A percentile compares a stretch with the other conserved stretches of the same genome.
phyloP scores from a whole-genome alignment of 192 early-diverging fungal genomes.

The Rhizophagus sp. region DNA sequence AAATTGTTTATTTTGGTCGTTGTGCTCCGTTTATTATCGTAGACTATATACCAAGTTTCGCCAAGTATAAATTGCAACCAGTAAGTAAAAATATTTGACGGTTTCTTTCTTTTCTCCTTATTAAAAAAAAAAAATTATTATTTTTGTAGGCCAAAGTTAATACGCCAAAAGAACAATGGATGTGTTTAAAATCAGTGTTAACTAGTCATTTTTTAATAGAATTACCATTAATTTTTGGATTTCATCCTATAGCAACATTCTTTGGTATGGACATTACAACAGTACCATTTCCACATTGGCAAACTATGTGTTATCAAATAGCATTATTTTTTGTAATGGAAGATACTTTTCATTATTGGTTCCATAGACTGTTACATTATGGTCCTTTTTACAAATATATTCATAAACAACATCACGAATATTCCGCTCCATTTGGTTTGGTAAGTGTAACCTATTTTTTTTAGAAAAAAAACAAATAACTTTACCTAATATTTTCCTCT shows the following conservation, averaged over 20 bases:
- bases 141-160: constrained; percentile 59
- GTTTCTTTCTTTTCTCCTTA: not conserved
- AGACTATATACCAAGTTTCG: constrained; percentile 84
- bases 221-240: constrained; percentile 85
- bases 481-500: not conserved
- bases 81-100: constrained; percentile 32
- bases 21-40: constrained; percentile 83
- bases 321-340: constrained; percentile 81
- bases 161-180: constrained; percentile 67
- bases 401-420: constrained; percentile 96
- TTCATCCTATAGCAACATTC: constrained; percentile 79
- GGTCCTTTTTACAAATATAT: constrained; percentile 85
- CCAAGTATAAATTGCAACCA: constrained; percentile 90
- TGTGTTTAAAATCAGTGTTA: constrained; percentile 71
- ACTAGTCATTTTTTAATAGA: constrained; percentile 79
- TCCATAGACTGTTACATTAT: constrained; percentile 87
- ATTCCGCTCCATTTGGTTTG: constrained; percentile 85
- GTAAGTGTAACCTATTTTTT: not conserved
- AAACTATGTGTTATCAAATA: constrained; percentile 65
- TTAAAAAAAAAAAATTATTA: not conserved
- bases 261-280: constrained; percentile 85
- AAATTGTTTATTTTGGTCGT: constrained; percentile 90
- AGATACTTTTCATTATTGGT: constrained; percentile 92
- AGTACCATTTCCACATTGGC: constrained; percentile 77
- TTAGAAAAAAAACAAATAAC: not conserved